Base-by-base conservation (phyloP, 441 rosid species). In the Populus hybrid region DNA sequence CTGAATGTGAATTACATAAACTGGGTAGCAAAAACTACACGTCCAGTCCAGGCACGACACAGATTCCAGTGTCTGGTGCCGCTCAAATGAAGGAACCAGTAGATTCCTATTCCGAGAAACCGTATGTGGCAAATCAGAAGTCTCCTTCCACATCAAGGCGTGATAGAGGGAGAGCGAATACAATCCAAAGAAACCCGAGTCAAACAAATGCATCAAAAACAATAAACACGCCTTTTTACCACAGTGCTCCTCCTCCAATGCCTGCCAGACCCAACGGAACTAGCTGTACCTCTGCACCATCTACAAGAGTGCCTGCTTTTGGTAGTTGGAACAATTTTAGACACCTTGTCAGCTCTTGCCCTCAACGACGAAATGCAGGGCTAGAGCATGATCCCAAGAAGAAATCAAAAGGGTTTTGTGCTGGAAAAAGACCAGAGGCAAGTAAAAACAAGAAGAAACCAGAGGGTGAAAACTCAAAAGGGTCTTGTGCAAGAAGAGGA, bases 131-230 rank as follows among this genome's bases (percentile, higher is more conserved):
- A 21, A 61, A 23, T 10, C 65, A 61, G 65, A 61, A 21, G 6
- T 61, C 65, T 61, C 65, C 65, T 61, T 9, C 24, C 6, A 61
- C 65, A 9, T 26, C 14, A 63, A 21, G 65, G 28, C 6, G 12
- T 3, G 12, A 80, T 82, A 18, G 81, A 93, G 74, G 96, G 98
- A 2, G 96, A 95, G 80, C 36, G 36, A 33, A 33, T 33, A 33
- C 99, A 98, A 7, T 85, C 73, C 3, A 80, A 80, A 76, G 98
- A 94, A 6, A 92, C 65, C 65, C 65, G 11, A 21, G 7, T 26
- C 65, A 23, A 24, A 63, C 26, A 23, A 63, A 63, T 1, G 65
- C 5, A 10, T 63, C 14, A 21, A 3, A 1, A 0, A 23, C 28
- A 1, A 9, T 14, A 4, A 23, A 11, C 24, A 24, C 24, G 65